Percentiles rank a stretch among this genome's conserved stretches.
phyloP scores from a whole-genome alignment of 2,329 filamentous ascomycete genomes.

The Pseudocercospora crystallina region DNA sequence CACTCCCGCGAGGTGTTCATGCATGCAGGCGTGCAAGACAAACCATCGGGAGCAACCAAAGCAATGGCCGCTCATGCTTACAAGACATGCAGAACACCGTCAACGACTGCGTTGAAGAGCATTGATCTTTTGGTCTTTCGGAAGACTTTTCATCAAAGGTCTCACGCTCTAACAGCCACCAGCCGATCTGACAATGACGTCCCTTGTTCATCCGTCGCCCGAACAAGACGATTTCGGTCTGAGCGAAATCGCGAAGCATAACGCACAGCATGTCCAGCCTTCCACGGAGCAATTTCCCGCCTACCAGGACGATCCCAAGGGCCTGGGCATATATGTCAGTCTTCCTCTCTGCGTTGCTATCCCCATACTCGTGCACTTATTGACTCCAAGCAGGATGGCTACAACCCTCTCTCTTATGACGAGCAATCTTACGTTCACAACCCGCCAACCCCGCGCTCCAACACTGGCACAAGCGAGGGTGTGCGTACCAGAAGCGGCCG shows the following conservation, averaged over 20 bases:
- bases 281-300: slow-evolving; percentile 35
- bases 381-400: slow-evolving; percentile 26
- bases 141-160: slow-evolving; percentile 19
- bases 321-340: slow-evolving; percentile 35
- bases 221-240: slow-evolving; percentile 36
- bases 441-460: slow-evolving; percentile 47
- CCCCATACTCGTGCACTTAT: slow-evolving; percentile 20
- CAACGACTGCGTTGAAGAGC: slow-evolving; percentile 16
- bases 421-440: slow-evolving; percentile 30
- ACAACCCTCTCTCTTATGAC: slow-evolving; percentile 26
- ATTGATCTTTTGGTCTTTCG: slow-evolving; percentile 16
- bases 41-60: slow-evolving; percentile 27
- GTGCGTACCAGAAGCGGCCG: slow-evolving; percentile 42
- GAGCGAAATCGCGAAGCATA: slow-evolving; percentile 45
- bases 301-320: slow-evolving; percentile 35
- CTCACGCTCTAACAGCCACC: slow-evolving; percentile 20
- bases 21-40: slow-evolving; percentile 31
- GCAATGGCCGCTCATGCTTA: slow-evolving; percentile 32
- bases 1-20: slow-evolving; percentile 22
- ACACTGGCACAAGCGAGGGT: slow-evolving; percentile 40
- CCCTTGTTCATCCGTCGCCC: slow-evolving; percentile 26
- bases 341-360: neutral
- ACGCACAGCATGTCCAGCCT: slow-evolving; percentile 32
- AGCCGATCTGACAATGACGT: slow-evolving; percentile 26
- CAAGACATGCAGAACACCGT: slow-evolving; percentile 34